phyloP scores from a whole-genome alignment of 805 yeast species.

The Zygotorulaspora danielsina region DNA sequence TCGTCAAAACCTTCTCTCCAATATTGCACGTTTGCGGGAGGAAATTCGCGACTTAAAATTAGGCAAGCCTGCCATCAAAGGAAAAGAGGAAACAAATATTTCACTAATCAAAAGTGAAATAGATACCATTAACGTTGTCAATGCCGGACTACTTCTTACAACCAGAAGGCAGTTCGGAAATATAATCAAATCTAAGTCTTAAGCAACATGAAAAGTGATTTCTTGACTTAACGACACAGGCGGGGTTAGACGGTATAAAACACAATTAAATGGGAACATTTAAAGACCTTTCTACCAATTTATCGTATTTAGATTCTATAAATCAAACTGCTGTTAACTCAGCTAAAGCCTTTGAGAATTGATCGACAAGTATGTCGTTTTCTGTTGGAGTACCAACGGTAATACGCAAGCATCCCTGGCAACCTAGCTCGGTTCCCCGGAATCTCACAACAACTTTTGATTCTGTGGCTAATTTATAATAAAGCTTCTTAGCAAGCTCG shows the following conservation, averaged over 20 bases:
- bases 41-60: conserved; percentile 20
- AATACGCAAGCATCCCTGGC: conserved; percentile 80
- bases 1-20: conserved; percentile 20
- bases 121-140: conserved; percentile 22
- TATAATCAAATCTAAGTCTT: conserved; percentile 18
- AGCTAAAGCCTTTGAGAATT: conserved; percentile 39
- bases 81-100: not conserved
- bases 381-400: conserved; percentile 83
- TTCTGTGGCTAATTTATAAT: conserved; percentile 63
- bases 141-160: conserved; percentile 22
- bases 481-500: conserved; percentile 63
- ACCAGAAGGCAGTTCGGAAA: conserved; percentile 29
- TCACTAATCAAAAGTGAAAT: conserved; percentile 4
- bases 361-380: conserved; percentile 52
- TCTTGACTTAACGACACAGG: too few relatives aligned
- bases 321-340: conserved; percentile 14
- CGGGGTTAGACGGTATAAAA: too few relatives aligned
- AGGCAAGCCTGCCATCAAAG: conserved; percentile 1
- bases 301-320: not conserved
- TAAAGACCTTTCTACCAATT: not conserved
- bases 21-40: conserved; percentile 23
- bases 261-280: too few relatives aligned
- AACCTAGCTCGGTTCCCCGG: conserved; percentile 87
- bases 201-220: too few relatives aligned
- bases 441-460: conserved; percentile 82